Conservation (phyloP, 1,139 yeast species). For the Blastobotrys malaysiensis region DNA sequence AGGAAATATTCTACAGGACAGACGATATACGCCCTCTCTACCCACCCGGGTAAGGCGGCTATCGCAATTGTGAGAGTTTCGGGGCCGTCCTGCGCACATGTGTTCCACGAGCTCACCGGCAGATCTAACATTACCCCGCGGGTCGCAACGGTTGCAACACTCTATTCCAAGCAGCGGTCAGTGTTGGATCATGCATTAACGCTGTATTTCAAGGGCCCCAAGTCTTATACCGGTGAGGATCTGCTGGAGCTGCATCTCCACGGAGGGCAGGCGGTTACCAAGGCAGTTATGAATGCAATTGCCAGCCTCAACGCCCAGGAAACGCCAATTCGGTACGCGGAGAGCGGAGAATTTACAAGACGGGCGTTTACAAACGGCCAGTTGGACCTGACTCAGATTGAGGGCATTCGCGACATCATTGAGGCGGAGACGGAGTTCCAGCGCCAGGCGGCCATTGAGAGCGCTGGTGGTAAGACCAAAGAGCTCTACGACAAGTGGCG, state of each 20-base stretch:
- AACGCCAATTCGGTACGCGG: conserved; percentile 65
- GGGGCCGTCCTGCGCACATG: conserved; percentile 54
- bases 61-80: conserved; percentile 81
- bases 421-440: conserved; percentile 95
- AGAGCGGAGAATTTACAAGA: conserved; percentile 85
- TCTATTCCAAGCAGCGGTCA: conserved; percentile 25
- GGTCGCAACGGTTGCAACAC: conserved; percentile 46
- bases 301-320: conserved; percentile 22
- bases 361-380: conserved; percentile 75
- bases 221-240: conserved; percentile 93
- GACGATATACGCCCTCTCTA: conserved; percentile 82
- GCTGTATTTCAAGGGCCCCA: conserved; percentile 64
- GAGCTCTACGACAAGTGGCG: conserved; percentile 62
- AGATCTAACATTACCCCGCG: conserved; percentile 37
- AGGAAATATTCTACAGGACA: conserved; percentile 26
- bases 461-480: conserved; percentile 66
- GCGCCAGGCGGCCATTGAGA: conserved; percentile 64
- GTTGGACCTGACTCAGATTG: conserved; percentile 72
- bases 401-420: conserved; percentile 82
- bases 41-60: conserved; percentile 77
- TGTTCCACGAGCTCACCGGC: conserved; percentile 44
- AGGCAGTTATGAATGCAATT: conserved; percentile 64
- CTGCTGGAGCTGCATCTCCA: conserved; percentile 80
- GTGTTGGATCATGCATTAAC: conserved; percentile 75
- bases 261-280: conserved; percentile 86